A percentile compares a stretch with the other conserved stretches of the same genome.
phyloP scores from a whole-genome alignment of 2,329 filamentous ascomycete species.

The Fusarium cicatricum region DNA sequence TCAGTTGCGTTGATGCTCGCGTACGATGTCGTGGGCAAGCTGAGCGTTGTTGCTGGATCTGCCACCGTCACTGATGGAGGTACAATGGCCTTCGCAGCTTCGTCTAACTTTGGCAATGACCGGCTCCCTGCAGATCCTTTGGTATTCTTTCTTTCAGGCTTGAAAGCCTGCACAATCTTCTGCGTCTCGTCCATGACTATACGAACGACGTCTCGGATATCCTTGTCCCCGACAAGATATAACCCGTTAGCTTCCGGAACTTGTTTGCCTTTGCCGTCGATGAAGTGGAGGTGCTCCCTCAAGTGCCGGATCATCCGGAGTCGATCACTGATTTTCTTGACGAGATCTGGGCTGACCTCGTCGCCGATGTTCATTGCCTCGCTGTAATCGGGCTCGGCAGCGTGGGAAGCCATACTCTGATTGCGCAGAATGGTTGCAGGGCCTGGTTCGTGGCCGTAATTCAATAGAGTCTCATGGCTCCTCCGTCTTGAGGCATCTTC shows the following conservation, averaged over 20 bases:
- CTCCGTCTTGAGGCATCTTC: neutral
- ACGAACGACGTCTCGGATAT: slow-evolving; percentile 37
- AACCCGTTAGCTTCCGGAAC: slow-evolving; percentile 19
- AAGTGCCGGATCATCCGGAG: slow-evolving; percentile 27
- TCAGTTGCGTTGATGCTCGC: slow-evolving; percentile 35
- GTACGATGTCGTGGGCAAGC: slow-evolving; percentile 44
- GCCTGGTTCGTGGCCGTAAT: neutral
- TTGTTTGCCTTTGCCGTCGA: slow-evolving; percentile 20
- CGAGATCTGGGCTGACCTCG: slow-evolving; percentile 20
- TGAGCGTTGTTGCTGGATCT: slow-evolving; percentile 48
- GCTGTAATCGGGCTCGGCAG: neutral
- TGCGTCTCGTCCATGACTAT: slow-evolving; percentile 30
- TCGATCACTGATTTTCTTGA: slow-evolving; percentile 32
- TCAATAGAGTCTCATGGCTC: slow-evolving; percentile 18
- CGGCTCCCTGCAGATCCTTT: slow-evolving; percentile 9
- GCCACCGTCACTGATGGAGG: slow-evolving; percentile 34
- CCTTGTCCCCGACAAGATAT: slow-evolving; percentile 36
- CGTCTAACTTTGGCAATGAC: slow-evolving; percentile 33
- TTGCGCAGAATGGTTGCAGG: neutral
- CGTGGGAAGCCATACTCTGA: neutral
- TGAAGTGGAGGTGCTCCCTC: slow-evolving; percentile 23
- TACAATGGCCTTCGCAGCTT: slow-evolving; percentile 35
- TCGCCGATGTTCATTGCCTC: slow-evolving; percentile 14
- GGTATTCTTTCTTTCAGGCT: slow-evolving; percentile 6
- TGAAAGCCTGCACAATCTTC: slow-evolving; percentile 2